Percentiles rank a stretch among this genome's conserved stretches.
phyloP scores from a whole-genome alignment of 225 moss, liverwort and hornwort species.

The Physcomitrellopsis africana region DNA sequence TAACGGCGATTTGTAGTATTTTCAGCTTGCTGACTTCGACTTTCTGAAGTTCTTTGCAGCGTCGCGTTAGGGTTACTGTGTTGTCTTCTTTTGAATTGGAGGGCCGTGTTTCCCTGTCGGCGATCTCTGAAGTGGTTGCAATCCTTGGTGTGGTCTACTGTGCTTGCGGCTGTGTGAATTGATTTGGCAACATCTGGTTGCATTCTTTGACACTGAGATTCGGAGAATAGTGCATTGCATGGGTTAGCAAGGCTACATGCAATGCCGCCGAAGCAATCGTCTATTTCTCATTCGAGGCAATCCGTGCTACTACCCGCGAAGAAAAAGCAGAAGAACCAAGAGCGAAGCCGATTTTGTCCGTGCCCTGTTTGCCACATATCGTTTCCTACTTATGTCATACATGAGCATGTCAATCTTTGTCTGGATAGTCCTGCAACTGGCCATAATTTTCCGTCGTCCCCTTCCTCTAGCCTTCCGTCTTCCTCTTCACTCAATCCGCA shows the following conservation, averaged over 20 bases:
- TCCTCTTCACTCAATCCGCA: slow-evolving; percentile 18
- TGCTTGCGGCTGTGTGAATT: neutral
- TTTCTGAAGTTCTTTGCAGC: neutral
- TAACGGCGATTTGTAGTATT: neutral
- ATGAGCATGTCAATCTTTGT: slow-evolving; percentile 76
- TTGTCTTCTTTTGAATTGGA: neutral
- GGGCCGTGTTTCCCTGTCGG: neutral
- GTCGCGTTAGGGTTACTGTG: slow-evolving; percentile 15
- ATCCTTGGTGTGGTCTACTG: neutral
- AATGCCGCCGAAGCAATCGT: slow-evolving; percentile 47
- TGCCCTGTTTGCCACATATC: slow-evolving; percentile 84
- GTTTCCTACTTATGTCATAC: slow-evolving; percentile 64
- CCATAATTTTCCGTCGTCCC: slow-evolving; percentile 11
- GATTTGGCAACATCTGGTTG: too few species aligned
- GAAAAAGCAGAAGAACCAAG: slow-evolving; percentile 39
- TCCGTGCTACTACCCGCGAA: slow-evolving; percentile 33
- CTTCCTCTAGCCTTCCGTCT: neutral
- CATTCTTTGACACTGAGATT: neutral
- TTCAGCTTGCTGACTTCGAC: neutral
- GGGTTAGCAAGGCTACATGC: neutral
- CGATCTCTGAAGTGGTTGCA: neutral
- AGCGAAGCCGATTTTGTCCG: slow-evolving; percentile 61
- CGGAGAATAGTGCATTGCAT: too few species aligned
- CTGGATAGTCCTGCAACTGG: slow-evolving; percentile 44
- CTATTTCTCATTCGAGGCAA: slow-evolving; percentile 32